Conservation (phyloP, 2,329 filamentous ascomycete genomes). For the Stenocarpella maydis region DNA sequence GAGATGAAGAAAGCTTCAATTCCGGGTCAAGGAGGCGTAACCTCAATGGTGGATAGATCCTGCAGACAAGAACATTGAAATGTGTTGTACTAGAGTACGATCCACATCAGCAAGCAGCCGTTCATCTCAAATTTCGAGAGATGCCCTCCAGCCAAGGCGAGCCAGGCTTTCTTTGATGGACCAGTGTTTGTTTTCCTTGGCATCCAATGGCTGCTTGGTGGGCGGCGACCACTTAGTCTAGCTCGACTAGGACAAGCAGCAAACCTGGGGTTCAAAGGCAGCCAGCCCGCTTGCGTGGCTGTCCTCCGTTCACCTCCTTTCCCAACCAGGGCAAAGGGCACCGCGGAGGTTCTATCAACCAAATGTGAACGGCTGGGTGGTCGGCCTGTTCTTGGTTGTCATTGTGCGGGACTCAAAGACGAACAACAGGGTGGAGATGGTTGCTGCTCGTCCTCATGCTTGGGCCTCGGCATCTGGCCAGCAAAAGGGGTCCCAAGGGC, state of each 20-base stretch:
- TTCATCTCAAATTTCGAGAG: neutral
- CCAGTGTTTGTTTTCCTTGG: slow-evolving; percentile 24
- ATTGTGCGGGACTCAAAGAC: slow-evolving; percentile 22
- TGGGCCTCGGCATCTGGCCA: no score
- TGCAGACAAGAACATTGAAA: neutral
- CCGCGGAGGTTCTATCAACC: neutral
- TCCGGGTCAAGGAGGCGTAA: neutral
- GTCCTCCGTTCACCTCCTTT: neutral
- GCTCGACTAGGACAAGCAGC: slow-evolving; percentile 14
- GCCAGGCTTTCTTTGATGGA: slow-evolving; percentile 6
- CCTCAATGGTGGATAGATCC: slow-evolving; percentile 2
- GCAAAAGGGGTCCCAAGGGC: neutral
- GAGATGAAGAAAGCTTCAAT: slow-evolving; percentile 12
- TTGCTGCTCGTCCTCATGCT: no score
- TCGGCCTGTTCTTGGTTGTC: neutral
- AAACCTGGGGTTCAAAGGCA: slow-evolving; percentile 32
- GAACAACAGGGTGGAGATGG: neutral
- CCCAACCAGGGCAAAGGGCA: neutral
- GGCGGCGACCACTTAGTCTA: neutral
- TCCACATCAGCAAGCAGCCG: no score
- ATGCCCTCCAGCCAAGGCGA: neutral
- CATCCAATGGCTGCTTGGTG: slow-evolving; percentile 20
- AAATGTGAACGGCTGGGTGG: neutral
- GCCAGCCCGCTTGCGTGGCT: neutral
- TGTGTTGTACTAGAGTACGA: neutral